Evolutionary conservation across 768 basidiomycete species (phyloP), one percentile per base, ranked within the genome.

Genomic region (Lactifluus subvellereus): DNA sequence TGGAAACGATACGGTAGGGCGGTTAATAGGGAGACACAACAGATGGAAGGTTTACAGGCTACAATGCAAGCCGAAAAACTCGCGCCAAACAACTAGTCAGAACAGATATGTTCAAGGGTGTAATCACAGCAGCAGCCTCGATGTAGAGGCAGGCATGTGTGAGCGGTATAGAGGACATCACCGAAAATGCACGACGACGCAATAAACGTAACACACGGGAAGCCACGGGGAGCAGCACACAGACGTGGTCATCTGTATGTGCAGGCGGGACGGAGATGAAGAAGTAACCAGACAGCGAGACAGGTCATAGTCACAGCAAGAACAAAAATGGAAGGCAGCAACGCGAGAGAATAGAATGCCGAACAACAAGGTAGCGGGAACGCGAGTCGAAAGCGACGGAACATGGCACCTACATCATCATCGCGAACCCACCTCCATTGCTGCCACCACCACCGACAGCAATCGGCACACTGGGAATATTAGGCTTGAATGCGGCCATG

Each of bases 401-500:
- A n/a, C 18, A 59, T n/a, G 37, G 42, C 53, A 59, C 47, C 63
- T 66, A 74, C 67, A 75, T 69, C 66, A 79, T 67, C 74, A 79
- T 77, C 37, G 72, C 71, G 71, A 77, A 79, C 61, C 73, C 77
- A 16, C 57, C 51, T 37, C 62, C 63, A 47, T 72, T 72, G 63
- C 74, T 77, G 58, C 77, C 70, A 53, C 74, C 75, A 57, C 76
- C 74, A 37, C 77, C 72, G 52, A 74, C 75, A 64, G 65, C 62
- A 61, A 80, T 77, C 10, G 78, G 72, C 22, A 71, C 67, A 52
- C 70, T 60, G 49, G 64, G 68, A 67, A 76, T 71, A 40, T 70
- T 69, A 58, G 72, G 72, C 61, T 74, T 76, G 52, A 67, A 60
- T 71, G 73, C 73, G 47, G 69, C 66, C 73, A 77, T 72, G 60